These are phyloP conservation scores for Tephrocybe sp. DNA, from an alignment of 768 basidiomycete genomes.

Conservation along the genomic window DNA sequence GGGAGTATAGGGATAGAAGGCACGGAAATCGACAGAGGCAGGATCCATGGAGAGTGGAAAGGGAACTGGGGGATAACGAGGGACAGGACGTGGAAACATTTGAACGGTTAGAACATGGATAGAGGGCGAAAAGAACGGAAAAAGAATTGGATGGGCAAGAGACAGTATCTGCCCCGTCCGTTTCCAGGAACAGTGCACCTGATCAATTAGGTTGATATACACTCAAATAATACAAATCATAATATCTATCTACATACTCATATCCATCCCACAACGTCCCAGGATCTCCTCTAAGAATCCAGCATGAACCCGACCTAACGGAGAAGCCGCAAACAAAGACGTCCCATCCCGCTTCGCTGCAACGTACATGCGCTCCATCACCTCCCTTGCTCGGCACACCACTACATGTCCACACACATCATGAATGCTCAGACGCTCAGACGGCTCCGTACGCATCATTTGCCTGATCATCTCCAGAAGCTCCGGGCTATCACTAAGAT, in stretches of 20 bases:
- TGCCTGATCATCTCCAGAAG: conserved; percentile 66
- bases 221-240: conserved; percentile 6
- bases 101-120: conserved; percentile 19
- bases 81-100: conserved; percentile 27
- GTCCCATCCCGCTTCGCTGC: conserved; percentile 33
- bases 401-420: conserved; percentile 63
- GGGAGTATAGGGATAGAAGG: conserved; percentile 86
- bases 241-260: conserved; percentile 23
- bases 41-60: conserved; percentile 52
- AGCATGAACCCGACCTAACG: conserved; percentile 54
- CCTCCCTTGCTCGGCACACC: conserved; percentile 58
- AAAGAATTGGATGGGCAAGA: conserved; percentile 15
- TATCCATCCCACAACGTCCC: conserved; percentile 39
- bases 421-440: conserved; percentile 53
- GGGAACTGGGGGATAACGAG: conserved; percentile 29
- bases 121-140: conserved; percentile 26
- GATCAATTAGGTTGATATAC: conserved; percentile 6
- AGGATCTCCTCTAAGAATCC: conserved; percentile 71
- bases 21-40: conserved; percentile 72
- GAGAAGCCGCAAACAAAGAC: conserved; percentile 57
- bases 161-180: conserved; percentile 24
- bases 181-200: conserved; percentile 26
- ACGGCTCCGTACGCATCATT: conserved; percentile 79
- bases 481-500: conserved; percentile 63
- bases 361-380: conserved; percentile 57